These are phyloP conservation scores for Luffa aegyptiaca DNA, from an alignment of 306 rosid genomes.

Conservation along the genomic window DNA sequence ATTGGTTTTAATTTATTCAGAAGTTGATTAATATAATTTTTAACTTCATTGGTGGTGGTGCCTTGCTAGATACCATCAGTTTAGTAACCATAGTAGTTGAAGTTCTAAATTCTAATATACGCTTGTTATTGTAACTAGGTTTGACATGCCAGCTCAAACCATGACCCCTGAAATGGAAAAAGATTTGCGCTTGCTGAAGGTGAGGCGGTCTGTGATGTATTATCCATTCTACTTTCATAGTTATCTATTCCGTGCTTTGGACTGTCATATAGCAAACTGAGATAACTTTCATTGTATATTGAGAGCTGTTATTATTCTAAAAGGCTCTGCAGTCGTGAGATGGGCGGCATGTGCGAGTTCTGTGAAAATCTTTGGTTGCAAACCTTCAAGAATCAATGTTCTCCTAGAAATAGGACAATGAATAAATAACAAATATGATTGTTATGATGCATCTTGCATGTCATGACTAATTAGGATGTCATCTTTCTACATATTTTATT, in stretches of 20 bases:
- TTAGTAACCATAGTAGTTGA: neutral
- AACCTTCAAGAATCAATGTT: neutral
- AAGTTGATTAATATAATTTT: neutral
- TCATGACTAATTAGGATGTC: neutral
- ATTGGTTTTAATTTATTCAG: neutral
- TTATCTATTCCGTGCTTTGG: neutral
- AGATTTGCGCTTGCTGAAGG: constrained; percentile 68
- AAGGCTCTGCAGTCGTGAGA: neutral
- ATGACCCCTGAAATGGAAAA: constrained; percentile 67
- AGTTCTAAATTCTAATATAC: neutral
- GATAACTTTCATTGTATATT: neutral
- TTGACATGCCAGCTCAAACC: constrained; percentile 76
- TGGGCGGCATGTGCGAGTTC: neutral
- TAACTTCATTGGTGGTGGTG: neutral
- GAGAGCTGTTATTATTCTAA: neutral
- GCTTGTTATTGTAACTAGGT: constrained; percentile 33
- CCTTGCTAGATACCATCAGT: neutral
- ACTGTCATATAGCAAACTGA: neutral
- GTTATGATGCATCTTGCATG: neutral
- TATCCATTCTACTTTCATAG: neutral
- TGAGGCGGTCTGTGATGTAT: constrained; percentile 10
- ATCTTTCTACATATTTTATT: neutral
- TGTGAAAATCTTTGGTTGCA: neutral
- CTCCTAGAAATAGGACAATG: neutral
- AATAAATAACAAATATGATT: neutral